phyloP scores from a whole-genome alignment of 2,329 filamentous ascomycete species.

The Biscogniauxia marginata region DNA sequence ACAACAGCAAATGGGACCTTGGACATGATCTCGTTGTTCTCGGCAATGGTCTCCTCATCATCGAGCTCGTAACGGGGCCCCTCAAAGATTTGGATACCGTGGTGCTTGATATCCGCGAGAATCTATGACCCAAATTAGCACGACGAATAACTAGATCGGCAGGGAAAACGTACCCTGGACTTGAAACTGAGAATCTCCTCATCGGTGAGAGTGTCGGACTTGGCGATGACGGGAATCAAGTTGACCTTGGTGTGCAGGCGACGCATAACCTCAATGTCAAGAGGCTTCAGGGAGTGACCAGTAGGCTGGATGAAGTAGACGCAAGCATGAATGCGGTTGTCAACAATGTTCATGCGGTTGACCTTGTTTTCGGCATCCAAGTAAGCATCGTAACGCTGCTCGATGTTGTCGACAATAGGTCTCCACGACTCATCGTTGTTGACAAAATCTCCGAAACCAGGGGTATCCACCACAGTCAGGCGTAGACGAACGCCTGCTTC shows the following conservation, averaged over 20 bases:
- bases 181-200: conserved; percentile 96
- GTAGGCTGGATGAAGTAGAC: conserved; percentile 99
- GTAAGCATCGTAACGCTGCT: conserved; percentile 98
- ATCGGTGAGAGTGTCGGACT: conserved; percentile 95
- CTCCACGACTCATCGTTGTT: conserved; percentile 99
- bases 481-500: conserved; percentile 97
- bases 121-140: conserved; percentile 59
- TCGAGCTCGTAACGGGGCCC: conserved; percentile 97
- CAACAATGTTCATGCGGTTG: conserved; percentile 99
- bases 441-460: conserved; percentile 97
- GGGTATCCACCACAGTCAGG: conserved; percentile 94
- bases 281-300: conserved; percentile 94
- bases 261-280: conserved; percentile 99
- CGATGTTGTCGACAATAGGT: conserved; percentile 98
- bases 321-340: conserved; percentile 98
- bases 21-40: conserved; percentile 99
- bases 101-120: conserved; percentile 91
- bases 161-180: conserved; percentile 70
- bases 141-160: not conserved
- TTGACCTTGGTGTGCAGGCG: conserved; percentile 99
- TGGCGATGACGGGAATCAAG: conserved; percentile 97
- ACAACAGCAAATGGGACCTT: conserved; percentile 99
- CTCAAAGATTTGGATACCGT: conserved; percentile 98
- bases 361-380: conserved; percentile 99
- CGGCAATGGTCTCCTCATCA: conserved; percentile 98